Base-by-base conservation (phyloP, 2,329 filamentous ascomycete species). In the Cladosporium sp. region DNA sequence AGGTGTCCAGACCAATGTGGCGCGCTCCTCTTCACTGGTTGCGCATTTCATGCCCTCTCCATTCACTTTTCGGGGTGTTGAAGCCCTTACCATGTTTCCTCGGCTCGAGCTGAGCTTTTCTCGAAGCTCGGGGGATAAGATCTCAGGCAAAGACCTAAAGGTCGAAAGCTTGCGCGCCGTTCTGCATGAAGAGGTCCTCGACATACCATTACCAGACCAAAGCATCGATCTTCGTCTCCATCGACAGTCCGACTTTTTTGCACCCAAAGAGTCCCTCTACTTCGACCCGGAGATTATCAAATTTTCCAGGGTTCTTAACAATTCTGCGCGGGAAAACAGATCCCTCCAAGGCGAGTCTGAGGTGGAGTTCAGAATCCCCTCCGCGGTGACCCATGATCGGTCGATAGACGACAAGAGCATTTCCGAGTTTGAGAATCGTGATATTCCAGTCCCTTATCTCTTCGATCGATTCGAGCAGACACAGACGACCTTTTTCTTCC, bases 401-500 rank as follows among this genome's bases (percentile, higher is more conserved):
- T 27, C 22, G 22, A 9, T 5, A 27, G 5, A 5, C 22, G 22
- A 27, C 36, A 19, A 4, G 47, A 30, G 17, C 27, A 4, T 12
- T 12, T 19, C n/a, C n/a, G n/a, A n/a, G n/a, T n/a, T n/a, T n/a
- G n/a, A n/a, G n/a, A n/a, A n/a, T n/a, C 40, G 39, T 7, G 55
- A 55, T 22, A 22, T 53, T 5, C 19, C 54, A 2, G 47, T 60
- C 13, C 45, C 47, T 13, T 65, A 66, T 43, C 19, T 62, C 7
- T 56, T 64, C 27, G 61, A 63, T 19, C 53, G 60, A 8, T 60
- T 65, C 30, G 62, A 64, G 56, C 59, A 62, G 30, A 52, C 52
- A 5, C 57, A 61, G 37, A 52, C 24, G 29, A 38, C 56, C 1
- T 32, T 51, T 13, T 60, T 61, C 39, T 30, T 20, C 4, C 50